These are phyloP conservation scores for Aspergillus sclerotiicarbonarius DNA, from an alignment of 495 filamentous ascomycete species.

Conservation along the genomic window DNA sequence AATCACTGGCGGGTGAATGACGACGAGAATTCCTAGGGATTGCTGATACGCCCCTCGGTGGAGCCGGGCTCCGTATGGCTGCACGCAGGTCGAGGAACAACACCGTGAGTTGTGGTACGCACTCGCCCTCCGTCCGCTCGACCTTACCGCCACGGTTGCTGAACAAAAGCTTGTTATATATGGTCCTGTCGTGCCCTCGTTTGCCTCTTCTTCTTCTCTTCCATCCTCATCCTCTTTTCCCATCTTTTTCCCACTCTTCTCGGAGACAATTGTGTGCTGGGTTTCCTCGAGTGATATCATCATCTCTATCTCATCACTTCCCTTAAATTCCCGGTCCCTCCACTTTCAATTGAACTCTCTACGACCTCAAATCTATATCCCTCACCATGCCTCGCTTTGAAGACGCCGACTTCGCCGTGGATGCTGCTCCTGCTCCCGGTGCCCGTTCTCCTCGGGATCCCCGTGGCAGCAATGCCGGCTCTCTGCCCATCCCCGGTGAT, in stretches of 20 bases:
- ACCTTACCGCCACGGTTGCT: background rate
- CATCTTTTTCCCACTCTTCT: background rate
- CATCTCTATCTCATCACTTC: background rate
- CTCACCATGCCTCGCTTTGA: constrained; percentile 63
- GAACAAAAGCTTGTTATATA: constrained; percentile 13
- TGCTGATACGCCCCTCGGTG: constrained; percentile 32
- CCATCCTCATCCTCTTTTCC: constrained; percentile 10
- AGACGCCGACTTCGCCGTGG: constrained; percentile 52
- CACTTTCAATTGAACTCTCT: constrained; percentile 7
- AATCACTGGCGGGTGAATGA: constrained; percentile 17
- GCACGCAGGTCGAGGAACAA: constrained; percentile 16
- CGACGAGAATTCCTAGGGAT: constrained; percentile 46
- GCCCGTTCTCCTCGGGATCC: constrained; percentile 27
- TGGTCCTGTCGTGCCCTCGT: constrained; percentile 14
- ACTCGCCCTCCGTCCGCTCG: background rate
- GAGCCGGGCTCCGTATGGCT: constrained; percentile 23
- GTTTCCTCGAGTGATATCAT: constrained; percentile 10
- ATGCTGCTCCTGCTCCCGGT: constrained; percentile 35
- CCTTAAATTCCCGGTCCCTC: background rate
- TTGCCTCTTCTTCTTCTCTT: constrained; percentile 15
- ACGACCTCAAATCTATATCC: background rate
- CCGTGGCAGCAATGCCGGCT: constrained; percentile 26
- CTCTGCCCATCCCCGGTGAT: constrained; percentile 50
- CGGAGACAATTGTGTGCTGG: background rate
- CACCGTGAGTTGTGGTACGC: background rate